Conservation (phyloP, 176 grass and related monocot species). For the Cenchrus fungigraminus region DNA sequence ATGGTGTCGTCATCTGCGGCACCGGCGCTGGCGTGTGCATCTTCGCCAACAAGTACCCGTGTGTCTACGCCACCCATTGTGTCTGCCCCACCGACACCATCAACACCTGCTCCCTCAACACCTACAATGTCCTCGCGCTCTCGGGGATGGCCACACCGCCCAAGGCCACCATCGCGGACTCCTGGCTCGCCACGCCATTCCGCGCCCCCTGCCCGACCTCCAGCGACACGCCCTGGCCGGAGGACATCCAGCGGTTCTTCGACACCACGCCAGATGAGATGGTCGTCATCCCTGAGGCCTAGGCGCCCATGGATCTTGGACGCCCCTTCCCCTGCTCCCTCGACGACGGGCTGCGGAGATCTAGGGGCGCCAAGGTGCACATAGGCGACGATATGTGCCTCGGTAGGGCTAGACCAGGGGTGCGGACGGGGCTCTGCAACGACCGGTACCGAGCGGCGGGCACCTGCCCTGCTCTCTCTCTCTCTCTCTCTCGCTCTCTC, state of each 20-base stretch:
- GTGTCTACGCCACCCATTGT: slow-evolving; percentile 84
- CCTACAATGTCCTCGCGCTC: slow-evolving; percentile 88
- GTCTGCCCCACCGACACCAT: slow-evolving; percentile 62
- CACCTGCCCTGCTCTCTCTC: too few relatives aligned
- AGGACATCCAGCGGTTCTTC: slow-evolving; percentile 72
- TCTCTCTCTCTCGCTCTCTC: too few relatives aligned
- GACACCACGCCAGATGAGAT: slow-evolving; percentile 72
- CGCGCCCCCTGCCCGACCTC: slow-evolving; percentile 83
- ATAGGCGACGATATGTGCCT: too few relatives aligned
- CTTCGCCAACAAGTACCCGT: slow-evolving; percentile 95
- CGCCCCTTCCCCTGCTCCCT: too few relatives aligned
- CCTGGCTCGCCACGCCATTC: slow-evolving; percentile 90
- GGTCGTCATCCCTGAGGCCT: slow-evolving; percentile 60
- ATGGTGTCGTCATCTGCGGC: slow-evolving; percentile 78
- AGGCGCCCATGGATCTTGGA: not conserved
- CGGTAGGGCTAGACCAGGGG: too few relatives aligned
- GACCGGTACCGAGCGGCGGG: too few relatives aligned
- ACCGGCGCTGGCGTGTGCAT: slow-evolving; percentile 89
- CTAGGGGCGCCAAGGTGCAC: too few relatives aligned
- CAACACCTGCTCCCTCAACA: slow-evolving; percentile 92
- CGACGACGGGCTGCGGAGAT: too few relatives aligned
- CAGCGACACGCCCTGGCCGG: slow-evolving; percentile 62
- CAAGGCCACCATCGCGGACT: slow-evolving; percentile 60
- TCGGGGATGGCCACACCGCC: slow-evolving; percentile 66
- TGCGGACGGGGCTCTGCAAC: too few relatives aligned